These are phyloP conservation scores for Candida jianshihensis DNA, from an alignment of 805 yeast genomes.

Conservation along the genomic window DNA sequence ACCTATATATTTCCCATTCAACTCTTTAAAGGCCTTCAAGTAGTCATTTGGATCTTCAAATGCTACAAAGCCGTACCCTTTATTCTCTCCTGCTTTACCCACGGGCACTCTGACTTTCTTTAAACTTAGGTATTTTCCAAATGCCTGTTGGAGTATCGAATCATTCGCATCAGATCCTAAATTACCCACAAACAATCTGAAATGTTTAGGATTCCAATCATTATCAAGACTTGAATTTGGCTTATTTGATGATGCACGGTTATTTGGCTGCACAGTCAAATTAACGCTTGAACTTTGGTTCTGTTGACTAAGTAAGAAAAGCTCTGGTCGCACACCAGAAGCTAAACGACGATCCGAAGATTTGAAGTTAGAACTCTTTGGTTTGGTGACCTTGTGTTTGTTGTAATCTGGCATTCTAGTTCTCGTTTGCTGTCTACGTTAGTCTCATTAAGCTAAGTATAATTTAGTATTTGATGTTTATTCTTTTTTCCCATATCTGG, in stretches of 20 bases:
- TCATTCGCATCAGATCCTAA: constrained; percentile 62
- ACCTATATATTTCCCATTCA: constrained; percentile 74
- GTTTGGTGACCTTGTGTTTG: constrained; percentile 10
- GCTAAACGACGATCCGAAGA: constrained; percentile 53
- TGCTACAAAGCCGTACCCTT: constrained; percentile 73
- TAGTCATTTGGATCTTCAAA: constrained; percentile 61
- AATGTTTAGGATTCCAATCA: constrained; percentile 68
- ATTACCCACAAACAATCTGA: constrained; percentile 70
- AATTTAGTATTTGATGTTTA: too few species aligned
- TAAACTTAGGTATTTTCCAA: constrained; percentile 44
- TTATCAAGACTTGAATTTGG: too few species aligned
- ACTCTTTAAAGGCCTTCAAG: constrained; percentile 61
- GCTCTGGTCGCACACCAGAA: constrained; percentile 39
- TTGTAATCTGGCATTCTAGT: neutral
- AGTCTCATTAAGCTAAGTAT: neutral
- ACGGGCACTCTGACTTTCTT: constrained; percentile 54
- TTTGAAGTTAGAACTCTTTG: constrained; percentile 18
- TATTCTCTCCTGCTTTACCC: constrained; percentile 36
- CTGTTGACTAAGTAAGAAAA: constrained; percentile 30
- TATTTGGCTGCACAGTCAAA: constrained; percentile 3
- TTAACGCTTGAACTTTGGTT: constrained; percentile 11
- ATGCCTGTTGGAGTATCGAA: constrained; percentile 46
- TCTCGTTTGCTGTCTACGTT: too few species aligned
- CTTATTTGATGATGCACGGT: too few species aligned
- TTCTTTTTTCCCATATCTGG: neutral